Conservation (phyloP, 306 rosid genomes). For the Acacia melanoxylon region DNA sequence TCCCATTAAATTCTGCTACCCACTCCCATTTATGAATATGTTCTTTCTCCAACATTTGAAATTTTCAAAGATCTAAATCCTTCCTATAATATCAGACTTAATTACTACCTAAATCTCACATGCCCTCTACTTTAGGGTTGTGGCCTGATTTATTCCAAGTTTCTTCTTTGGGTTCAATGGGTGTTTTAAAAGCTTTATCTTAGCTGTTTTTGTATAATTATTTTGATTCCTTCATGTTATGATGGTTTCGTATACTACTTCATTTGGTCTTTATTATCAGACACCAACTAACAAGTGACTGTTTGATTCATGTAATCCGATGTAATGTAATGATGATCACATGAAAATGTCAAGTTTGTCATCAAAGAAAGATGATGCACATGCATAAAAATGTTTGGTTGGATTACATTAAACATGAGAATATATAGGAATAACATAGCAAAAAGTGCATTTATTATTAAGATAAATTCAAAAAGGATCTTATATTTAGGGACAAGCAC, state of each 20-base stretch:
- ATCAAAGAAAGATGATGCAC: no score
- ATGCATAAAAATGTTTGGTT: no score
- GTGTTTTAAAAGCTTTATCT: background rate
- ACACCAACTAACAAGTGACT: no score
- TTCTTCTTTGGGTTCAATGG: background rate
- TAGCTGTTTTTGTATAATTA: background rate
- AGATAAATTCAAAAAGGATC: no score
- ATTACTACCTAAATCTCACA: background rate
- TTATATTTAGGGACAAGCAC: no score
- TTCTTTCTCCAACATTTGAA: background rate
- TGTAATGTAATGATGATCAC: no score
- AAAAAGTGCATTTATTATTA: no score
- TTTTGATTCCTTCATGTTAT: background rate
- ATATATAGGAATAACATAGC: no score
- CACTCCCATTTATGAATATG: slow-evolving; percentile 28
- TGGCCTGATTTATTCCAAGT: background rate
- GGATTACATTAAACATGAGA: no score
- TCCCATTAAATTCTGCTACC: slow-evolving; percentile 28
- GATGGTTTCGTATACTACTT: no score
- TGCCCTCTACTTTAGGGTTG: background rate
- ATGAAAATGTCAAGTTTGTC: no score
- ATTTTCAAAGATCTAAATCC: background rate
- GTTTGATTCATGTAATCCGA: no score
- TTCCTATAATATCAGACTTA: background rate
- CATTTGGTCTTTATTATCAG: accelerated